phyloP scores from a whole-genome alignment of 1,284 basidiomycete species.

The Ceratobasidium sp. region DNA sequence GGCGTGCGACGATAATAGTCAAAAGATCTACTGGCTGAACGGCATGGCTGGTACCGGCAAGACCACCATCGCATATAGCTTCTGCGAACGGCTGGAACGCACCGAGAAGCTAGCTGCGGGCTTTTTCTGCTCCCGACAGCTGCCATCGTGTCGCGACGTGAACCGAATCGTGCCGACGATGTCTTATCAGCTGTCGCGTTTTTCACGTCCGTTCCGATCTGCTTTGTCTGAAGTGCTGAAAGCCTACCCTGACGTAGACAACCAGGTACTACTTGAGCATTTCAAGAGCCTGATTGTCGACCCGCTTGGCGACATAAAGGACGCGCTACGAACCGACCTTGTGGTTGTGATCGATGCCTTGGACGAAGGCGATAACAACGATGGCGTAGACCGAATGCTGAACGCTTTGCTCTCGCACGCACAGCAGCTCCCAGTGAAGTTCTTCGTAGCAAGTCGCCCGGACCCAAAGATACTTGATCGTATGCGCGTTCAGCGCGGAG shows the following conservation, averaged over 20 bases:
- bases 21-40: constrained; percentile 24
- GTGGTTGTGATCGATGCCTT: no score
- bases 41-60: no score
- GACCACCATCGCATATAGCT: constrained; percentile 28
- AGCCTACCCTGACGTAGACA: not conserved
- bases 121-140: constrained; percentile 23
- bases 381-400: not conserved
- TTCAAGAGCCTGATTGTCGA: not conserved
- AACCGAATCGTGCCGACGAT: no score
- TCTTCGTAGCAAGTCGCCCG: constrained; percentile 5
- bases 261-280: not conserved
- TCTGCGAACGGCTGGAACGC: constrained; percentile 2
- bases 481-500: not conserved
- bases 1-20: not conserved
- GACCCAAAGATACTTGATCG: not conserved
- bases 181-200: no score
- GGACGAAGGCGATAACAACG: constrained; percentile 8
- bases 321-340: not conserved
- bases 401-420: not conserved
- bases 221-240: not conserved
- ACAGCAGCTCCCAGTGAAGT: not conserved
- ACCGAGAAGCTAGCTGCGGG: not conserved
- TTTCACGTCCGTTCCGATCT: not conserved
- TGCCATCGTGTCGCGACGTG: no score
- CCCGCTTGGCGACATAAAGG: not conserved